A percentile compares a stretch with the other conserved stretches of the same genome.
Evolutionary conservation across 192 early-diverging fungal species (phyloP).

Genomic region (Gigaspora rosea): DNA sequence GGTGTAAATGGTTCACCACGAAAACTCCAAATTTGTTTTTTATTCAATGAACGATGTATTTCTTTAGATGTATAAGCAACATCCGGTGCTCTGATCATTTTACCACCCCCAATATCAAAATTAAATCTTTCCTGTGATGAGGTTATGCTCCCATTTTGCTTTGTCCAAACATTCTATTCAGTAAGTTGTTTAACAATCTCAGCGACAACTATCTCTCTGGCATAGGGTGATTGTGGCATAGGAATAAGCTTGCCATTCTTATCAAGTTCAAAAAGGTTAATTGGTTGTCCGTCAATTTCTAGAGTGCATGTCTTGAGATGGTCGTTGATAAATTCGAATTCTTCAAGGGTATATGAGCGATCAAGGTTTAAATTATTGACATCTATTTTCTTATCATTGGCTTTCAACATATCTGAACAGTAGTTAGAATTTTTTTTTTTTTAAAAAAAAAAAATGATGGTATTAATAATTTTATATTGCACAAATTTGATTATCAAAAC

Average conservation of each 20-base stretch:
- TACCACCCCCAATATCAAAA: slow-evolving; percentile 21
- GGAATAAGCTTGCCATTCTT: slow-evolving; percentile 29
- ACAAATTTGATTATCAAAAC: not conserved
- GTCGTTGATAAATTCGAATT: slow-evolving; percentile 29
- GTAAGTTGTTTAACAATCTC: slow-evolving; percentile 27
- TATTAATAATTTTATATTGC: slow-evolving; percentile 6
- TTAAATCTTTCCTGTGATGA: slow-evolving; percentile 32
- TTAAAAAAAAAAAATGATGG: slow-evolving; percentile 3
- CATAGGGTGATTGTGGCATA: slow-evolving; percentile 5
- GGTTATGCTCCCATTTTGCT: slow-evolving; percentile 26
- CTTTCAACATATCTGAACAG: slow-evolving; percentile 5
- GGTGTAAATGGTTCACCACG: slow-evolving; percentile 27
- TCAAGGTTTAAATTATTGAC: slow-evolving; percentile 23
- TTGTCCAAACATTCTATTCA: slow-evolving; percentile 31
- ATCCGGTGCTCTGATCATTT: slow-evolving; percentile 27
- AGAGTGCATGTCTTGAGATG: slow-evolving; percentile 19
- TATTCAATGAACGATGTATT: not conserved
- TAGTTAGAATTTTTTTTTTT: slow-evolving; percentile 9
- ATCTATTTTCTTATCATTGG: slow-evolving; percentile 8
- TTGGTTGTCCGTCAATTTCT: slow-evolving; percentile 23
- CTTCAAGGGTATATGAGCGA: slow-evolving; percentile 27
- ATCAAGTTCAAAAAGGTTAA: slow-evolving; percentile 33
- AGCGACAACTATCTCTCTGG: slow-evolving; percentile 16
- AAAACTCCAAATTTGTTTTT: slow-evolving; percentile 25
- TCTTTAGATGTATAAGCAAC: slow-evolving; percentile 24